A percentile compares a stretch with the other conserved stretches of the same genome.
These are phyloP conservation scores for Viscum album DNA, from an alignment of 177 flowering plant genomes.

Conservation along the genomic window DNA sequence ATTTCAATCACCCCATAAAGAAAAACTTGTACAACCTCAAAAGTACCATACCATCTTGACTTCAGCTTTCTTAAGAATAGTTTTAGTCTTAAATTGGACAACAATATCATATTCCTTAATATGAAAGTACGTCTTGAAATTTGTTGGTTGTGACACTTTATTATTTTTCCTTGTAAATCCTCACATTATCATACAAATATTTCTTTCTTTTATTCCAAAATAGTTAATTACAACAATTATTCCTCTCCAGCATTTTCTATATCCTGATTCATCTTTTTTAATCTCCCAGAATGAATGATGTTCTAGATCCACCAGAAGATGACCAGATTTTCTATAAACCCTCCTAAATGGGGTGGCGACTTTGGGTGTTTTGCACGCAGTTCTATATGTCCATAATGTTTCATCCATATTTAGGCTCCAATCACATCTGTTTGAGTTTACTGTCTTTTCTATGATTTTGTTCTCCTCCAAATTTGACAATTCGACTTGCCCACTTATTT, in stretches of 20 bases:
- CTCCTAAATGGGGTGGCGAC: neutral
- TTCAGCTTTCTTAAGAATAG: neutral
- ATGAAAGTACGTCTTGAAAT: neutral
- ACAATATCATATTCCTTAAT: neutral
- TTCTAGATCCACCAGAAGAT: neutral
- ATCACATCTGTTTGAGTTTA: neutral
- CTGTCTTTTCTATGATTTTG: neutral
- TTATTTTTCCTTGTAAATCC: slow-evolving; percentile 4
- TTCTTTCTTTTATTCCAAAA: neutral
- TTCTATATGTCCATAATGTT: neutral
- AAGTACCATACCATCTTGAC: slow-evolving; percentile 1
- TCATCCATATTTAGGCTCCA: neutral
- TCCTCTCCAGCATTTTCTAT: neutral
- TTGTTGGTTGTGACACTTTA: neutral
- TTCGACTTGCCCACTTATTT: neutral
- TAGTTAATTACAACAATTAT: neutral
- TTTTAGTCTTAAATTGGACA: neutral
- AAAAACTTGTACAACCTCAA: neutral
- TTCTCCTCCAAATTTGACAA: neutral
- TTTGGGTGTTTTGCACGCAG: neutral
- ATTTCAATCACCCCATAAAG: neutral
- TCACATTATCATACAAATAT: neutral
- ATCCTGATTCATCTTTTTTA: neutral
- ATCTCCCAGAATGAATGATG: neutral
- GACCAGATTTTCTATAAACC: neutral